Percentiles rank a stretch among this genome's conserved stretches.
These are phyloP conservation scores for Kodamaea kaohsiungensis DNA, from an alignment of 805 yeast genomes.

Conservation along the genomic window DNA sequence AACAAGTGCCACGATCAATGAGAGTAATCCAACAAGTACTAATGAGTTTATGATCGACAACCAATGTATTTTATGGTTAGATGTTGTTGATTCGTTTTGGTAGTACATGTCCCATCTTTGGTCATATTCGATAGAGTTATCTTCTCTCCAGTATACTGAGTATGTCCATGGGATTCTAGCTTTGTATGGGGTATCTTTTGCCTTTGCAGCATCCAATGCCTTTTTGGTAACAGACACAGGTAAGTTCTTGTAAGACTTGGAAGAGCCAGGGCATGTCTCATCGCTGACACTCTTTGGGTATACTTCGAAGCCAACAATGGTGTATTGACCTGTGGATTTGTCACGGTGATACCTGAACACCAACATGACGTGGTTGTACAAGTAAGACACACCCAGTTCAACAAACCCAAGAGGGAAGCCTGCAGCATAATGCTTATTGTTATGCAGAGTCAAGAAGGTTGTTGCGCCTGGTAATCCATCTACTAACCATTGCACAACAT, in stretches of 20 bases:
- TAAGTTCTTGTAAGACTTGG: slow-evolving; percentile 57
- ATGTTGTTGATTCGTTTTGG: slow-evolving; percentile 49
- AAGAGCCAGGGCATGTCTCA: slow-evolving; percentile 72
- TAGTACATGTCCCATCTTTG: slow-evolving; percentile 76
- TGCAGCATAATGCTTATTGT: slow-evolving; percentile 73
- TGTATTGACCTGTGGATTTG: slow-evolving; percentile 39
- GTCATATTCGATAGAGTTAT: slow-evolving; percentile 59
- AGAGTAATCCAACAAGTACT: slow-evolving; percentile 59
- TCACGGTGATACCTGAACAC: slow-evolving; percentile 68
- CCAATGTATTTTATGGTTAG: slow-evolving; percentile 65
- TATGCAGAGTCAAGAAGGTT: slow-evolving; percentile 61
- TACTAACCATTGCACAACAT: slow-evolving; percentile 79
- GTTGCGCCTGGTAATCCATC: slow-evolving; percentile 91
- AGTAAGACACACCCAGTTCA: slow-evolving; percentile 52
- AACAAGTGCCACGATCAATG: slow-evolving; percentile 66
- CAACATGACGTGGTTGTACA: slow-evolving; percentile 80
- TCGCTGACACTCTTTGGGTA: slow-evolving; percentile 79
- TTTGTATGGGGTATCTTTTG: slow-evolving; percentile 29
- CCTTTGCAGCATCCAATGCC: slow-evolving; percentile 21
- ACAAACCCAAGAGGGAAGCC: slow-evolving; percentile 85
- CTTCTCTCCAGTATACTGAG: slow-evolving; percentile 88
- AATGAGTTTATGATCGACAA: slow-evolving; percentile 71
- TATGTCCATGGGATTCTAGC: slow-evolving; percentile 72
- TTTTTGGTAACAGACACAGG: slow-evolving; percentile 42
- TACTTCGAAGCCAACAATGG: slow-evolving; percentile 87